Evolutionary conservation across 108 stramenopile species (phyloP), one percentile per base, ranked within the genome.

Genomic region (Mediolabrus comicus): DNA sequence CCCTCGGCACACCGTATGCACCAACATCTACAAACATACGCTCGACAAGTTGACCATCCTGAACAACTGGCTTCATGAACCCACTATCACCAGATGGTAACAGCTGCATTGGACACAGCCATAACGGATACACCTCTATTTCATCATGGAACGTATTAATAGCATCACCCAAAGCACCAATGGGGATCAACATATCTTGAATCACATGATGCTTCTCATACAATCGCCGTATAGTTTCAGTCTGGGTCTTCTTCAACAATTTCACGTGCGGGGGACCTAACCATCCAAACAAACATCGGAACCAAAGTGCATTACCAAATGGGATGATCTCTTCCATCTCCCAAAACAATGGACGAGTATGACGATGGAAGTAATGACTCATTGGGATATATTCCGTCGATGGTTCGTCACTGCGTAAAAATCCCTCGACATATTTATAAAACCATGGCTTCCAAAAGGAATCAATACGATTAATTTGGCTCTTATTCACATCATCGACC

Each of bases 241-340:
- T 74, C 65, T 82, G 81, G 1, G 57, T 74, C n/a, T 76, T 51
- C 62, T 81, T 81, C 10, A 81, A 31, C 16, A 88, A 69, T 30
- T 70, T 59, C n/a, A 88, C 84, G 49, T 84, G 60, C 2, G 87
- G 82, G 16, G 87, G 79, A 35, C 67, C 65, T 29, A 82, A 28
- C 87, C 87, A 88, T 43, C 87, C 87, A 27, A 78, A 65, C 52
- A 88, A 56, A 55, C 64, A 81, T 22, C 87, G 74, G 54, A 74
- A 88, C 27, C 83, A 32, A 8, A 77, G 69, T 54, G 85, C 69
- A 75, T 88, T 83, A 17, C 80, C 77, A 53, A 81, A 79, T 19
- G 87, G 87, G 59, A 88, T 85, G 69, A 88, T 81, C 30, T 71
- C 35, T 53, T 84, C 81, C 71, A 86, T 65, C 58, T 88, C 87